A percentile compares a stretch with the other conserved stretches of the same genome.
phyloP scores from a whole-genome alignment of 2,329 filamentous ascomycete genomes.

The Fusarium proliferatum region DNA sequence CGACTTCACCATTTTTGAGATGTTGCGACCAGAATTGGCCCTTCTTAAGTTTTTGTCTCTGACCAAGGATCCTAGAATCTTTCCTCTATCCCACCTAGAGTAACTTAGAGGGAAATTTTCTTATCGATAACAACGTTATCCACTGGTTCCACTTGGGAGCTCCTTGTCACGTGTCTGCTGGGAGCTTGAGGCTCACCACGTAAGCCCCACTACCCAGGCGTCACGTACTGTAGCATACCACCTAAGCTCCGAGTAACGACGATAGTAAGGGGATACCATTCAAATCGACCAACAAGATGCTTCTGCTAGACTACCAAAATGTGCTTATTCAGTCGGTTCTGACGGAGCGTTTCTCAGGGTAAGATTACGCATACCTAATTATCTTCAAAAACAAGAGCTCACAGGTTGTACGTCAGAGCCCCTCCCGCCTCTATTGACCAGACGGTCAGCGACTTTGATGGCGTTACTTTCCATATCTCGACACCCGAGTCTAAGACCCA shows the following conservation, averaged over 20 bases:
- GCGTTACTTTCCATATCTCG: slow-evolving; percentile 97
- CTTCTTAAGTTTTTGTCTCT: slow-evolving; percentile 39
- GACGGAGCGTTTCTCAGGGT: slow-evolving; percentile 94
- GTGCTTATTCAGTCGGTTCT: slow-evolving; percentile 96
- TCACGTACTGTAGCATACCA: slow-evolving; percentile 46
- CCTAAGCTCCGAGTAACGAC: slow-evolving; percentile 49
- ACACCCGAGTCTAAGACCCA: slow-evolving; percentile 94
- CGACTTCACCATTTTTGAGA: slow-evolving; percentile 82
- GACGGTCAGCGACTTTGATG: slow-evolving; percentile 98
- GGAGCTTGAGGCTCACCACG: slow-evolving; percentile 46
- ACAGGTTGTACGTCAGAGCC: slow-evolving; percentile 69
- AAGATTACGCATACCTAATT: slow-evolving; percentile 45
- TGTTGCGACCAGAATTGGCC: slow-evolving; percentile 47
- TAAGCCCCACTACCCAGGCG: slow-evolving; percentile 55
- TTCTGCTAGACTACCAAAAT: slow-evolving; percentile 99
- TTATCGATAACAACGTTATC: slow-evolving; percentile 51
- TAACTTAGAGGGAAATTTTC: slow-evolving; percentile 50
- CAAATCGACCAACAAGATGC: slow-evolving; percentile 65
- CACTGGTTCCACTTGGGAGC: slow-evolving; percentile 16
- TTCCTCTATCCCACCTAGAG: slow-evolving; percentile 23
- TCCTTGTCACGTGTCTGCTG: slow-evolving; percentile 49
- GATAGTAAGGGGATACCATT: slow-evolving; percentile 44
- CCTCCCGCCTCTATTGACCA: slow-evolving; percentile 93
- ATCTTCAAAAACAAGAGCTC: slow-evolving; percentile 45
- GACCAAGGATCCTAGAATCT: slow-evolving; percentile 41